Conservation (phyloP, 768 basidiomycete genomes). For the Tricholoma sp. region DNA sequence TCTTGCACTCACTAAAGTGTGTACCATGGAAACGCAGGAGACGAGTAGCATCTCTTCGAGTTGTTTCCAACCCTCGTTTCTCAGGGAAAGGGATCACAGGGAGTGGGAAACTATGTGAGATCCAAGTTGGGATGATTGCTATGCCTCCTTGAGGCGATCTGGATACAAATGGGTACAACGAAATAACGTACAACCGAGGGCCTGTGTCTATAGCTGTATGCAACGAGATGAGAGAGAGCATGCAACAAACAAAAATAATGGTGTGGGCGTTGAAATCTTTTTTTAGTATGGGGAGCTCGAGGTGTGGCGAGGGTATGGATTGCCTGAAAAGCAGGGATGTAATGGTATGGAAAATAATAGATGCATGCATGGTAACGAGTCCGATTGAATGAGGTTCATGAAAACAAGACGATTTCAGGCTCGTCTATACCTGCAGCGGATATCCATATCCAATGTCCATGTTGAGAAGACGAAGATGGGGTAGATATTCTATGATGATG, state of each 20-base stretch:
- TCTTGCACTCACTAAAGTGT: neutral
- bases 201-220: slow-evolving; percentile 20
- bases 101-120: slow-evolving; percentile 1
- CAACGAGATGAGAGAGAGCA: neutral
- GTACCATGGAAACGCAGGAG: neutral
- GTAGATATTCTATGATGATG: slow-evolving; percentile 10
- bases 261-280: neutral
- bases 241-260: neutral
- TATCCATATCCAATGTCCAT: slow-evolving; percentile 6
- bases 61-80: neutral
- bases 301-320: neutral
- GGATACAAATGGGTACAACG: slow-evolving; percentile 17
- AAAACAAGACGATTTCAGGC: slow-evolving; percentile 12
- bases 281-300: neutral
- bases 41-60: neutral
- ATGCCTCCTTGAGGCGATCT: slow-evolving; percentile 5
- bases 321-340: neutral
- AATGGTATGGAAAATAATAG: neutral
- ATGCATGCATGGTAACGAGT: slow-evolving; percentile 8
- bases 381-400: slow-evolving; percentile 7
- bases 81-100: neutral
- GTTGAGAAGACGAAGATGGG: slow-evolving; percentile 3
- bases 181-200: slow-evolving; percentile 12
- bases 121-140: neutral
- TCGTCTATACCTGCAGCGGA: slow-evolving; percentile 3